These are phyloP conservation scores for Pichia sp. DNA, from an alignment of 1,139 yeast species.

Conservation along the genomic window DNA sequence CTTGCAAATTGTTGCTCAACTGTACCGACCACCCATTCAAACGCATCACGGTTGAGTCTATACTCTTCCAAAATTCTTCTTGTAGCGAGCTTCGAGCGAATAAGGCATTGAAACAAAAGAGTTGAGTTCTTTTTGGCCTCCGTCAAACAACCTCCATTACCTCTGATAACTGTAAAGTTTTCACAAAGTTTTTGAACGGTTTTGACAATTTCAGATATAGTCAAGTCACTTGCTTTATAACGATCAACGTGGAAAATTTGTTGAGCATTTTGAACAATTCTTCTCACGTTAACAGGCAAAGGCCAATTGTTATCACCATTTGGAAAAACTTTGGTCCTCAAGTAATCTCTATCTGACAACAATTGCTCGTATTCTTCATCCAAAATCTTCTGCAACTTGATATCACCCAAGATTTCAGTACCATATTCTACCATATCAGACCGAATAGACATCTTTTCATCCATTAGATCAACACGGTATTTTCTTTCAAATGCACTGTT, in stretches of 20 bases:
- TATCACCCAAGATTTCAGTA: constrained; percentile 85
- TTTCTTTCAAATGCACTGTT: constrained; percentile 77
- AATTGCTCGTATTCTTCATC: constrained; percentile 85
- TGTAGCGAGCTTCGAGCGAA: constrained; percentile 86
- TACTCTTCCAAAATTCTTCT: constrained; percentile 91
- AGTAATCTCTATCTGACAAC: constrained; percentile 66
- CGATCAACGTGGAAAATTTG: constrained; percentile 94
- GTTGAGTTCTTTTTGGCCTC: constrained; percentile 96
- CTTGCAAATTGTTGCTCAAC: constrained; percentile 90
- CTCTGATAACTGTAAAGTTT: constrained; percentile 74
- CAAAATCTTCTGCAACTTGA: constrained; percentile 70
- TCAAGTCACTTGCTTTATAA: constrained; percentile 83
- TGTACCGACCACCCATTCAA: constrained; percentile 95
- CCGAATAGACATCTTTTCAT: constrained; percentile 56
- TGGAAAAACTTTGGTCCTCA: constrained; percentile 77
- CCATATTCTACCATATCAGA: constrained; percentile 83
- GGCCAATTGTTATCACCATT: constrained; percentile 98
- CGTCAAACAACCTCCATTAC: constrained; percentile 62
- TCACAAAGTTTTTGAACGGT: constrained; percentile 70
- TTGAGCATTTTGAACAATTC: constrained; percentile 95
- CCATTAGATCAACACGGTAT: constrained; percentile 84
- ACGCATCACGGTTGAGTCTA: constrained; percentile 77
- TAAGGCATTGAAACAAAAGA: constrained; percentile 79
- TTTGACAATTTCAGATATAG: constrained; percentile 70
- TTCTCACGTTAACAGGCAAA: constrained; percentile 92